Evolutionary conservation across 805 yeast genomes (phyloP), one percentile per base, ranked within the genome.

Genomic region (Candida namnaoensis): DNA sequence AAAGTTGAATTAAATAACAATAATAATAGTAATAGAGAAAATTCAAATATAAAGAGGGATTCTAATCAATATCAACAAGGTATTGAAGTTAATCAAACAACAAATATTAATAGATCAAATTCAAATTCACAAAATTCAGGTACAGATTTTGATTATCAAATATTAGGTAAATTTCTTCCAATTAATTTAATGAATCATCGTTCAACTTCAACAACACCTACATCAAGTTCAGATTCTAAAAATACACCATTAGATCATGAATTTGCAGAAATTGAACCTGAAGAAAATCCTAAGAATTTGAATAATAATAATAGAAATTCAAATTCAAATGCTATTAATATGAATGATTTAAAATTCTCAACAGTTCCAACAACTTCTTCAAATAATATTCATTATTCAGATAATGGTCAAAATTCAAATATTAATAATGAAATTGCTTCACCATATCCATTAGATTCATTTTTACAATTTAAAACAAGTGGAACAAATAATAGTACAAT

Each of bases 131-230:
- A 81, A 36, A 82, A 88, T 3, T 19, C 19, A 19, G 90, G 91
- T 1, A 78, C 82, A 32, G 82, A 81, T 46, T 63, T 88, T 40
- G 96, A 88, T 56, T 73, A 84, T 46, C 88, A 86, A 53, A 70
- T 88, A 14, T 87, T 88, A 65, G 95, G 95, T 1, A 65, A 82
- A 28, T 80, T 82, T 46, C 57, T 86, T 36, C 95, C 95, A 1
- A 88, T 93, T 0, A 83, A 82, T 53, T 11, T 30, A 6, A 83
- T 85, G 91, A 67, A 79, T 26, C 59, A 58, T 9, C 34, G 35
- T 2, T 34, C 24, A 28, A 35, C 35, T 11, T 14, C 30, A 9
- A 34, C 30, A n/a, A 39, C 42, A 14, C 28, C 30, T 15, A 7
- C 36, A 28, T 5, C 38, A 24, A 13, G 30, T 10, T 10, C 23